Evolutionary conservation across 2,329 filamentous ascomycete genomes (phyloP).

Genomic region (Cladobotryum mycophilum): DNA sequence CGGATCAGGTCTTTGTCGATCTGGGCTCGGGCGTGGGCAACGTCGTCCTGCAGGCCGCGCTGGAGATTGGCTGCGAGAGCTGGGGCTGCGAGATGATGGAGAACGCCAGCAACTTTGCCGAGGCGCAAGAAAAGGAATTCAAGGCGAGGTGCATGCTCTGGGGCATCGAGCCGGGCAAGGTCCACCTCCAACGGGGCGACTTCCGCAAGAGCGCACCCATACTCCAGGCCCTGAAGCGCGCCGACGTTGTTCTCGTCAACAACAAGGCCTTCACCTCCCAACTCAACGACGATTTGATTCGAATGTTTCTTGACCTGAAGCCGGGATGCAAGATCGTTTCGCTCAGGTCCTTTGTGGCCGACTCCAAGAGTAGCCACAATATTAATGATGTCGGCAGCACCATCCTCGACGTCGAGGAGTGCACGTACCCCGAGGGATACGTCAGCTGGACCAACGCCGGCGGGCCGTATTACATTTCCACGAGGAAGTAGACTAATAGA

Average conservation of each 20-base stretch:
- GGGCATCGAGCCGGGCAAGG: conserved; percentile 74
- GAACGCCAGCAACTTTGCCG: conserved; percentile 77
- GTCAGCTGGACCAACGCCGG: conserved; percentile 89
- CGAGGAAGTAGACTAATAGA: conserved; percentile 51
- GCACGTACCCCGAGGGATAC: conserved; percentile 57
- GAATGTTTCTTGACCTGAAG: conserved; percentile 91
- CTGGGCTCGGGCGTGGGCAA: conserved; percentile 95
- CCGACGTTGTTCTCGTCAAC: conserved; percentile 95
- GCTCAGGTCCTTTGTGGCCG: conserved; percentile 82
- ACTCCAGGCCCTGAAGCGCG: conserved; percentile 66
- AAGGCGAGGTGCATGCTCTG: conserved; percentile 78
- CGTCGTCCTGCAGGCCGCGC: conserved; percentile 85
- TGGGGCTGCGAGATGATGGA: conserved; percentile 97
- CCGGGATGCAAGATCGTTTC: conserved; percentile 85
- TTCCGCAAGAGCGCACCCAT: conserved; percentile 72
- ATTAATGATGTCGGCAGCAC: conserved; percentile 74
- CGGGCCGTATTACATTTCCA: conserved; percentile 84
- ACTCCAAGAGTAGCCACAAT: conserved; percentile 70
- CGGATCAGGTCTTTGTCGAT: conserved; percentile 84
- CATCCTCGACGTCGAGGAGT: conserved; percentile 67
- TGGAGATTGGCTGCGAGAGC: conserved; percentile 88
- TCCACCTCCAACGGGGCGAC: conserved; percentile 76
- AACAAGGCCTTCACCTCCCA: conserved; percentile 92
- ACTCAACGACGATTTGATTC: conserved; percentile 76
- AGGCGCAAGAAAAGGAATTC: conserved; percentile 77